phyloP scores from a whole-genome alignment of 1,284 basidiomycete species.

The Papiliotrema flavescens region DNA sequence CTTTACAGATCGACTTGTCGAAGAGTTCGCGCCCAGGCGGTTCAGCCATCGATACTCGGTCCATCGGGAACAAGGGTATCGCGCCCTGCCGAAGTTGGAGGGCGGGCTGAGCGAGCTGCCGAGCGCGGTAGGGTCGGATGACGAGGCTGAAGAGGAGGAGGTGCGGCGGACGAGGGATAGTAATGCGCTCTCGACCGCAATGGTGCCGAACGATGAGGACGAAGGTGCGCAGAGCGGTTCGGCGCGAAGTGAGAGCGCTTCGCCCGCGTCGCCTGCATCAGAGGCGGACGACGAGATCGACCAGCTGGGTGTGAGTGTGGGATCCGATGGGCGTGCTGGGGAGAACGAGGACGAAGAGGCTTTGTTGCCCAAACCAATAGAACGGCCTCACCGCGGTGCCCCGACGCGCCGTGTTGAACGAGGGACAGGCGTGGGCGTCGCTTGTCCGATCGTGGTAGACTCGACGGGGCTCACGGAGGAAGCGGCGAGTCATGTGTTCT shows the following conservation, averaged over 20 bases:
- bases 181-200: background rate
- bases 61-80: background rate
- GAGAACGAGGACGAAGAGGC: background rate
- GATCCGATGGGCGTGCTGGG: background rate
- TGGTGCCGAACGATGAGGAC: no score
- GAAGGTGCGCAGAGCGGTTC: background rate
- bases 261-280: background rate
- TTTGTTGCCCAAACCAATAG: background rate
- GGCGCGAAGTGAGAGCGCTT: background rate
- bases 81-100: background rate
- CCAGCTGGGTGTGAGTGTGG: background rate
- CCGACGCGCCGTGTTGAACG: no score
- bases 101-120: slow-evolving; percentile 1
- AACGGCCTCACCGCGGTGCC: background rate
- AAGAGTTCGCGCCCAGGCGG: slow-evolving; percentile 1
- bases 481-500: background rate
- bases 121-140: slow-evolving; percentile 1
- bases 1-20: slow-evolving; percentile 1
- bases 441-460: background rate
- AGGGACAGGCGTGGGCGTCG: no score
- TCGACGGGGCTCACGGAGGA: background rate
- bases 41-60: background rate
- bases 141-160: background rate
- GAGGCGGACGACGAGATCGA: background rate
- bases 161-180: background rate